Evolutionary conservation across 768 basidiomycete genomes (phyloP).

Genomic region (Suillus cothurnatus): DNA sequence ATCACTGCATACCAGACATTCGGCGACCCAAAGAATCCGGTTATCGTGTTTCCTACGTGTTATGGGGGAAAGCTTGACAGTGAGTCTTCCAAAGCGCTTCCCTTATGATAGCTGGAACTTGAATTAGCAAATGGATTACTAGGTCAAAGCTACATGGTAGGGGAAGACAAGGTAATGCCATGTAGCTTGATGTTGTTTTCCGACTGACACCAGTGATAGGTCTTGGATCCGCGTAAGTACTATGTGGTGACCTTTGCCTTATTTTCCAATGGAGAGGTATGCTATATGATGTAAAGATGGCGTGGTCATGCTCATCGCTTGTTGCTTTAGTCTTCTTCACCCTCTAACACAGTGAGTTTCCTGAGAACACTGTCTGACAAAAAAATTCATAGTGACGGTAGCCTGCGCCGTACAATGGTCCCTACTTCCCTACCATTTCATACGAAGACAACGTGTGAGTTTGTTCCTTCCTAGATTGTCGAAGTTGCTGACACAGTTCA

Average conservation of each 20-base stretch:
- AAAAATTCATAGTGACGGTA: constrained; percentile 22
- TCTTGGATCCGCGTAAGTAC: constrained; percentile 51
- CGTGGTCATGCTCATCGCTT: neutral
- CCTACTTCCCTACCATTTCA: constrained; percentile 56
- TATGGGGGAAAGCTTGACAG: constrained; percentile 56
- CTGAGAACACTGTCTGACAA: neutral
- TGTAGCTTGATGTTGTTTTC: neutral
- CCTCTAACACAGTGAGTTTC: constrained; percentile 48
- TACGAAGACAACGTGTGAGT: constrained; percentile 61
- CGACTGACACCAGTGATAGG: constrained; percentile 29
- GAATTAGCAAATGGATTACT: constrained; percentile 23
- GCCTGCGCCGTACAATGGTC: constrained; percentile 60
- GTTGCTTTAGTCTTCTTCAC: constrained; percentile 53
- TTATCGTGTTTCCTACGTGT: constrained; percentile 61
- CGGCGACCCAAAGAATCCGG: constrained; percentile 54
- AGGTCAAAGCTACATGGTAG: constrained; percentile 55
- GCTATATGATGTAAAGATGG: constrained; percentile 10
- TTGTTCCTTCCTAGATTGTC: neutral
- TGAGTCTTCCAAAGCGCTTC: constrained; percentile 28
- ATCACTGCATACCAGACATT: constrained; percentile 63
- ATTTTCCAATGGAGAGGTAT: constrained; percentile 62
- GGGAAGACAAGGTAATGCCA: constrained; percentile 46
- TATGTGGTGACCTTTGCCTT: constrained; percentile 59
- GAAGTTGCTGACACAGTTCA: constrained; percentile 19
- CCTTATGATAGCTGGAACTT: constrained; percentile 8